Evolutionary conservation across 179 eudicot species (phyloP), one percentile per base, ranked within the genome.

Genomic region (Carnegiea gigantea): DNA sequence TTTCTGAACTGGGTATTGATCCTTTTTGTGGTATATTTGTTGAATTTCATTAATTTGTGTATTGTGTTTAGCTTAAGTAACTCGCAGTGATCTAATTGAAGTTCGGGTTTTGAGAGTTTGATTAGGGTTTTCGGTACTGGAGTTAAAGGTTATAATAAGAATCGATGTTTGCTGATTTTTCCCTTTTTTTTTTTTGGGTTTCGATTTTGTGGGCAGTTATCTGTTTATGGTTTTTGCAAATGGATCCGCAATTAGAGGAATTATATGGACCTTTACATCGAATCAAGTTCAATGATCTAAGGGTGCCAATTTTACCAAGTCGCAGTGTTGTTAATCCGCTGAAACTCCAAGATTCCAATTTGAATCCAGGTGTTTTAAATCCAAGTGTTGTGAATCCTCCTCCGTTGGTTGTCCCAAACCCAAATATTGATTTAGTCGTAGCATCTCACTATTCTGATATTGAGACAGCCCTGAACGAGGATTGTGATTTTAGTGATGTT

Each of bases 241-340:
- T 89, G 90, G 90, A 91, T 86, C 85, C 84, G 46, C 82, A 73
- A 77, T 78, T 89, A 76, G 86, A 85, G 51, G 89, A 83, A 24
- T 82, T 88, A 74, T 86, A 86, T 79, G 86, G 85, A 80, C 79
- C 90, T 26, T 75, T 88, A 83, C 87, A 85, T 80, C 78, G 84
- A 82, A 83, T 88, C 76, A 88, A 81, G 76, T 84, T 84, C 70
- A 83, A 80, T 78, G 90, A 91, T 60, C 89, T 54, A 43, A 77
- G 44, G 79, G 83, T 70, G 40, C 68, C 86, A 15, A 68, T 28
- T 76, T 78, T 81, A 36, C 79, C 87, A 11, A 81, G 79, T 83
- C 84, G 79, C 72, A 81, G 79, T 80, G 74, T 74, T 72, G 73
- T 78, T 44, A 84, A 83, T 82, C 73, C 65, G 8, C 53, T 78